Evolutionary conservation across 208 protist genomes (phyloP).

Genomic region (Entamoeba dispar): DNA sequence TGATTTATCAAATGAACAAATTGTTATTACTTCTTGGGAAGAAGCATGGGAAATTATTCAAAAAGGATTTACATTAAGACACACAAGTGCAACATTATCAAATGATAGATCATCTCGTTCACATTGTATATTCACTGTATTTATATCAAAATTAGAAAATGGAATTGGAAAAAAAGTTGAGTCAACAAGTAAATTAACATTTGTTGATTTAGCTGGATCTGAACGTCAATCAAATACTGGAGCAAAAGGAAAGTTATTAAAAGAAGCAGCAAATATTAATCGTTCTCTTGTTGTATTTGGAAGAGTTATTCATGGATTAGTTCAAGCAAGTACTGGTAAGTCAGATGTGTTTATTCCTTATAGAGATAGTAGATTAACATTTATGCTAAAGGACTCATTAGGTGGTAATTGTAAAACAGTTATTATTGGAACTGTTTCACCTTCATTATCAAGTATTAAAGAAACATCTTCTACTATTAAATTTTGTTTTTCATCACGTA

Average conservation of each 20-base stretch:
- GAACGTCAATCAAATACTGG: neutral
- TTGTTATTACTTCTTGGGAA: neutral
- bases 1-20: neutral
- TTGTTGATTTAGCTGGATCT: constrained; percentile 23
- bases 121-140: neutral
- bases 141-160: neutral
- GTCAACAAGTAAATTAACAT: neutral
- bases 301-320: neutral
- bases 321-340: neutral
- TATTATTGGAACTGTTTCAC: neutral
- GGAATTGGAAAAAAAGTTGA: neutral
- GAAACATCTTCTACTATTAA: neutral
- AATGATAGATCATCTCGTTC: neutral
- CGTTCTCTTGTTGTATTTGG: constrained; percentile 1
- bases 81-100: neutral
- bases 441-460: neutral
- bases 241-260: neutral
- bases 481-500: neutral
- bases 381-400: neutral
- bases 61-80: neutral
- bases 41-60: neutral
- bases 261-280: constrained; percentile 22
- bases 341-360: neutral
- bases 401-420: neutral
- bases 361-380: neutral